phyloP scores from a whole-genome alignment of 106 monocot genomes.

The Acorus calamus region DNA sequence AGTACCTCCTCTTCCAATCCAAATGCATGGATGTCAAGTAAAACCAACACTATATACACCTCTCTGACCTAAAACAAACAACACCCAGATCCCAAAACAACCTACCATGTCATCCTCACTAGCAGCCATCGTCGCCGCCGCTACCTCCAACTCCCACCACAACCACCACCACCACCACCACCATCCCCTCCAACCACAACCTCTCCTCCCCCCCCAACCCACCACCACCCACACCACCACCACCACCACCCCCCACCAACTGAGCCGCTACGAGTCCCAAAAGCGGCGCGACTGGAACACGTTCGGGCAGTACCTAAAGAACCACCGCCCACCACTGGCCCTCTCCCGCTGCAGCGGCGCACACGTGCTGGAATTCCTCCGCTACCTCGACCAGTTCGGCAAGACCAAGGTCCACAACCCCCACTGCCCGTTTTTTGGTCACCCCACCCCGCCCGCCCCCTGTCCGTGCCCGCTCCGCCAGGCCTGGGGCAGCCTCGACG shows the following conservation, averaged over 20 bases:
- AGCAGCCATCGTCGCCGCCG: no score
- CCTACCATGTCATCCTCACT: no score
- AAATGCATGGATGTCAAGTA: no score
- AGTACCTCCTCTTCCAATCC: no score
- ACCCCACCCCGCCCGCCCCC: slow-evolving; percentile 17
- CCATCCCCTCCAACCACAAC: no score
- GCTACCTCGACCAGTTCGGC: slow-evolving; percentile 38
- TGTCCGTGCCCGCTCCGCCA: slow-evolving; percentile 37
- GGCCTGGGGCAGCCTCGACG: slow-evolving; percentile 35
- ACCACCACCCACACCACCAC: no score
- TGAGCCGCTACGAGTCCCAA: slow-evolving; percentile 24
- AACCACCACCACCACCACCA: no score
- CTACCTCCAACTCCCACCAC: no score
- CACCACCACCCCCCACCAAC: not conserved
- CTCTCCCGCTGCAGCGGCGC: slow-evolving; percentile 37
- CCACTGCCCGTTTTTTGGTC: slow-evolving; percentile 31
- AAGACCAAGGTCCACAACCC: slow-evolving; percentile 32
- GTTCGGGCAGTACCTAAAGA: slow-evolving; percentile 21
- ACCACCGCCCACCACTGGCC: slow-evolving; percentile 25
- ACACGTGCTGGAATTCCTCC: slow-evolving; percentile 37
- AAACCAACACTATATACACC: no score
- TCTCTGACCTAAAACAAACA: no score
- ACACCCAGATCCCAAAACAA: no score
- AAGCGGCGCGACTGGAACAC: slow-evolving; percentile 23
- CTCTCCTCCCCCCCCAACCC: no score